Base-by-base conservation (phyloP, 75 land plant species). In the Larix kaempferi region DNA sequence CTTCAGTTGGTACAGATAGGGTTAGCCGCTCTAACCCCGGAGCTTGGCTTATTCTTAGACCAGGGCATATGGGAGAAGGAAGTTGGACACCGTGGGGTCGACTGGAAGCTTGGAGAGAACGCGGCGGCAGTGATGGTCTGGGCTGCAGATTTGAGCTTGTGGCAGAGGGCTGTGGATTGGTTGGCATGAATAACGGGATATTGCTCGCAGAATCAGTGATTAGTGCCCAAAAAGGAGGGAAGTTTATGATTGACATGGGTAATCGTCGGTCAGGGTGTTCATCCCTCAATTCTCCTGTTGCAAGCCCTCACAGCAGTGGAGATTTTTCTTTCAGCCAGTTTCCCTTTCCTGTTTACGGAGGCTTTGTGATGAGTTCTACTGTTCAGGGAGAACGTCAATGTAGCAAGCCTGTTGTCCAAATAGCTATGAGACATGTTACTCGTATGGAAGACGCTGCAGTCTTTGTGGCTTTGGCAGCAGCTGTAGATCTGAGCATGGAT, bases 1-100 rank as follows among this genome's bases (percentile, higher is more conserved):
- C 99, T 5, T 96, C 93, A 0, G 87, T 93, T 2, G 95, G 95
- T 15, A 83, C 95, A 6, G 95, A 96, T 87, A 78, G 92, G 33
- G 98, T 96, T 4, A 90, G 93, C 81, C 88, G 89, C 5, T 92
- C 98, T 5, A 96, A 96, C 73, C 99, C 98, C 1, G 98, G 99
- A 0, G 89, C 95, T 0, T 96, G 99, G 98, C 89, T 96, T 56
- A 92, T 96, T 65, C 92, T 96, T 49, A 90, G 98, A 52, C 95
- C 98, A 2, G 92, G 78, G 41, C 77, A 74, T 10, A 37, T 55
- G 39, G 78, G 79, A 23, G 61, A 55, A 37, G 73, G 76, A 78
- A 78, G 49, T 62, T 83, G 85, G 85, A 67, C 57, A 3, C 82
- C 82, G 2, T 88, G 87, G 87, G 90, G 87, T 26, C 78, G 90